Conservation (phyloP, 768 basidiomycete genomes). For the Mycena rosella region DNA sequence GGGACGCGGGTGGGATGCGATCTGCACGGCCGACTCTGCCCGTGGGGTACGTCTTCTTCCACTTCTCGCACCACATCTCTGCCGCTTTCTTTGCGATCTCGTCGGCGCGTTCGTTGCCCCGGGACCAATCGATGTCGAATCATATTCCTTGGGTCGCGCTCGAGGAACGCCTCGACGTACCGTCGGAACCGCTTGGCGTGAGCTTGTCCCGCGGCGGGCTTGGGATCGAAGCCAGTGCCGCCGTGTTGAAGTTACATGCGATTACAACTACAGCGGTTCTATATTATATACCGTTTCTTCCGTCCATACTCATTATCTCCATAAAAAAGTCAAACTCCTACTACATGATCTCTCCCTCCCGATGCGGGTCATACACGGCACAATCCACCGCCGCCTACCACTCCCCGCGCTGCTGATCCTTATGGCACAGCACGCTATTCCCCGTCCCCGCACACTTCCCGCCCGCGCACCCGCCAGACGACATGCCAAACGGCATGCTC, state of each 20-base stretch:
- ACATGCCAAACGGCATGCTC: constrained; percentile 44
- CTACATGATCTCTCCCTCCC: constrained; percentile 20
- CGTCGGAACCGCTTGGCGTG: no score
- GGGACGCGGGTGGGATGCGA: no score
- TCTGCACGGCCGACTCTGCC: neutral
- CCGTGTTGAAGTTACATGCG: no score
- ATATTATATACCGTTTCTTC: no score
- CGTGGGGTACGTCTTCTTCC: constrained; percentile 19
- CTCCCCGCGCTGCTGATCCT: constrained; percentile 56
- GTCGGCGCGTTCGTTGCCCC: constrained; percentile 29
- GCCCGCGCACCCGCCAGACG: constrained; percentile 44
- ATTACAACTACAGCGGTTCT: no score
- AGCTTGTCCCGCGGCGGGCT: no score
- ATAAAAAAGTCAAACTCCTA: no score
- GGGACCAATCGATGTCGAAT: constrained; percentile 31
- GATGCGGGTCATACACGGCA: constrained; percentile 54
- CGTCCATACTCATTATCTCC: no score
- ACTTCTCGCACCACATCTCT: constrained; percentile 12
- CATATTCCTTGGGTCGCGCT: no score
- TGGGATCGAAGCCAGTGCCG: no score
- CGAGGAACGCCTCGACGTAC: no score
- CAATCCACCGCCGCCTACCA: constrained; percentile 65
- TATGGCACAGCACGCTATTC: constrained; percentile 54
- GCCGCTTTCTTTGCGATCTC: constrained; percentile 24
- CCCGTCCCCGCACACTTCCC: constrained; percentile 56